Conservation (phyloP, 2,329 filamentous ascomycete species). For the Aspergillus sojae region DNA sequence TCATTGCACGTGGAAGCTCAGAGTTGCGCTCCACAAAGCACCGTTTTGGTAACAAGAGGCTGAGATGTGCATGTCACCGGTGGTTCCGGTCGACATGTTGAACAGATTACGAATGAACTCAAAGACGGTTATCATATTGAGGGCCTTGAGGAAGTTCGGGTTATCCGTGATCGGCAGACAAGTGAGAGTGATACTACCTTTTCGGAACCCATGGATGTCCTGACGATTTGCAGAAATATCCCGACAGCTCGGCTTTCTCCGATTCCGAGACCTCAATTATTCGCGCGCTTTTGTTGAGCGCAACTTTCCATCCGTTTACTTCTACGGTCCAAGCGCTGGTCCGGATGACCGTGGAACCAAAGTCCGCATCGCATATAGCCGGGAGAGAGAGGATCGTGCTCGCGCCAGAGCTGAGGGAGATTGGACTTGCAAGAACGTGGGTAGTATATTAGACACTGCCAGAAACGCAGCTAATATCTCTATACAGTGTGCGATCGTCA, state of each 20-base stretch:
- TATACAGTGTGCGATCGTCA: conserved; percentile 56
- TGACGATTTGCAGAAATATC: conserved; percentile 50
- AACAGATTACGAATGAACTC: conserved; percentile 61
- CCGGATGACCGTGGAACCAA: conserved; percentile 46
- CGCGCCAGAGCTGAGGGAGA: conserved; percentile 54
- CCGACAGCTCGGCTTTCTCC: conserved; percentile 59
- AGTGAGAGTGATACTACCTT: conserved; percentile 42
- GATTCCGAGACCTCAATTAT: conserved; percentile 53
- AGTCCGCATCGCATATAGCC: conserved; percentile 56
- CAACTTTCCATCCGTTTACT: conserved; percentile 53
- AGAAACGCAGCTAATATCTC: background rate
- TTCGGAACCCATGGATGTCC: conserved; percentile 7
- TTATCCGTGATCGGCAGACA: conserved; percentile 62
- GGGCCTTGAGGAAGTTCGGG: conserved; percentile 58
- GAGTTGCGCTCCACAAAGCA: conserved; percentile 21
- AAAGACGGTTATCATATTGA: conserved; percentile 54
- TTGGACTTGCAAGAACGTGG: conserved; percentile 59
- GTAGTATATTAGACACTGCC: conserved; percentile 5
- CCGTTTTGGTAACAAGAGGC: conserved; percentile 36
- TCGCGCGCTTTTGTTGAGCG: conserved; percentile 57
- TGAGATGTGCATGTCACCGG: conserved; percentile 45
- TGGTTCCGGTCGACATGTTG: conserved; percentile 34
- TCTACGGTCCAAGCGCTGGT: conserved; percentile 49
- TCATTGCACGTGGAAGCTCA: conserved; percentile 16
- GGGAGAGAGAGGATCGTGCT: conserved; percentile 55